Percentiles rank a stretch among this genome's conserved stretches.
These are phyloP conservation scores for Echium plantagineum DNA, from an alignment of 257 asterid genomes.

Conservation along the genomic window DNA sequence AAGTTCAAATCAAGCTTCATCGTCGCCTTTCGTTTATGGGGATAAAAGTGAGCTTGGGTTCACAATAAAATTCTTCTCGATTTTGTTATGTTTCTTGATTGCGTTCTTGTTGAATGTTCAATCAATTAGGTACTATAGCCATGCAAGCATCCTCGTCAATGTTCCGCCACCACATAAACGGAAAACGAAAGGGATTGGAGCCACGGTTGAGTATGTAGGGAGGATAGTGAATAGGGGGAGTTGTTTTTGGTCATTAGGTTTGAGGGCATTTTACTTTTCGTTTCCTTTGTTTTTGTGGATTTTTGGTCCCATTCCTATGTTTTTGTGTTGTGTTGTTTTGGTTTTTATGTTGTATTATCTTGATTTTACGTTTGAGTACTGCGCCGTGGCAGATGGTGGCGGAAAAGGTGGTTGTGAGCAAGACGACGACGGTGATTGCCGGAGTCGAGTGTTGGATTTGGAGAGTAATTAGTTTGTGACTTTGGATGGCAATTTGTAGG, in stretches of 20 bases:
- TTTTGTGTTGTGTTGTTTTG: constrained; percentile 38
- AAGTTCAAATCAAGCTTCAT: constrained; percentile 11
- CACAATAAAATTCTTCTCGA: constrained; percentile 56
- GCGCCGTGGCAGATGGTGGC: constrained; percentile 2
- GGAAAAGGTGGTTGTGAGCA: constrained; percentile 8
- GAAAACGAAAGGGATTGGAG: constrained; percentile 12
- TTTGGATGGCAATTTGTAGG: background rate
- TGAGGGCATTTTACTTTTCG: constrained; percentile 70
- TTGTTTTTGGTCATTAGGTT: constrained; percentile 89
- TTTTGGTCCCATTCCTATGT: constrained; percentile 87
- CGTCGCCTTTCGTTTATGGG: constrained; percentile 21
- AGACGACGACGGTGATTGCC: background rate
- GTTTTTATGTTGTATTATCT: constrained; percentile 55
- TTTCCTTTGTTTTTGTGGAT: constrained; percentile 84
- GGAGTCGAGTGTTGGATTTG: background rate
- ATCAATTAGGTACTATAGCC: constrained; percentile 84
- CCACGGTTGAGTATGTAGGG: constrained; percentile 54
- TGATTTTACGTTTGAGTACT: constrained; percentile 39
- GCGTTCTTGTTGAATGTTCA: constrained; percentile 78
- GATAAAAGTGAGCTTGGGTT: constrained; percentile 29
- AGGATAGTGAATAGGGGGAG: constrained; percentile 58
- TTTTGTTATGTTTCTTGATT: constrained; percentile 57
- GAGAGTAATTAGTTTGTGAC: constrained; percentile 3
- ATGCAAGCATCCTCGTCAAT: constrained; percentile 77
- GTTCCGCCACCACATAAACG: constrained; percentile 34